phyloP scores from a whole-genome alignment of 2,329 filamentous ascomycete genomes.

The Hirsutella minnesotensis region DNA sequence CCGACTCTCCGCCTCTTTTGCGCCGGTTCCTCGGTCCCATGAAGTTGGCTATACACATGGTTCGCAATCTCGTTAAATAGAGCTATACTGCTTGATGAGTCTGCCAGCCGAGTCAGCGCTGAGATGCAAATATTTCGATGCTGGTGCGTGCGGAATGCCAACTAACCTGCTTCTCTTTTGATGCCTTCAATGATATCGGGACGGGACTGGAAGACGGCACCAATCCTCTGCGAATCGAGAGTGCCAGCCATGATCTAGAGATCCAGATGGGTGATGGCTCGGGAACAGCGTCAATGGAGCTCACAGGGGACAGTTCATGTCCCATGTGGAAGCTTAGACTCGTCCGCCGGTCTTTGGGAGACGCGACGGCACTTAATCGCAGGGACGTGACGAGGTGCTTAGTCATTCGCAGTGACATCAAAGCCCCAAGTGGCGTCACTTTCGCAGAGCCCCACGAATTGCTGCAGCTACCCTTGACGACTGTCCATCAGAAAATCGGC shows the following conservation, averaged over 20 bases:
- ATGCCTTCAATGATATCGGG: slow-evolving; percentile 46
- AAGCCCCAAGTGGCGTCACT: not conserved
- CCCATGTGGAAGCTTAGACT: not conserved
- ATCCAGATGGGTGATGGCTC: not conserved
- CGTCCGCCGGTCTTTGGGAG: not conserved
- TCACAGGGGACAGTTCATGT: not conserved
- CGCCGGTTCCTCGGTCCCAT: slow-evolving; percentile 29
- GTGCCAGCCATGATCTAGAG: slow-evolving; percentile 23
- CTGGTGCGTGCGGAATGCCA: not conserved
- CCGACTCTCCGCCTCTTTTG: slow-evolving; percentile 43
- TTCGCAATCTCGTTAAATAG: slow-evolving; percentile 46
- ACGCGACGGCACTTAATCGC: not conserved
- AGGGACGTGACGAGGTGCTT: slow-evolving; percentile 2
- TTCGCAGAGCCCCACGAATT: not conserved
- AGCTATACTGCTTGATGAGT: slow-evolving; percentile 34
- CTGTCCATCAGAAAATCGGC: not conserved
- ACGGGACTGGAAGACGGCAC: slow-evolving; percentile 39
- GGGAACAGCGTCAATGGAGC: not conserved
- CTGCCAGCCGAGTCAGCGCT: slow-evolving; percentile 20
- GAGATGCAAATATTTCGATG: not conserved
- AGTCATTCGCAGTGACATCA: not conserved
- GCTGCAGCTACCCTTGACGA: not conserved
- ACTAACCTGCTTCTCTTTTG: slow-evolving; percentile 38
- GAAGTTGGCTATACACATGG: slow-evolving; percentile 35
- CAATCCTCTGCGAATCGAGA: slow-evolving; percentile 38